Base-by-base conservation (phyloP, 2,329 filamentous ascomycete species). In the Nemania sp. region DNA sequence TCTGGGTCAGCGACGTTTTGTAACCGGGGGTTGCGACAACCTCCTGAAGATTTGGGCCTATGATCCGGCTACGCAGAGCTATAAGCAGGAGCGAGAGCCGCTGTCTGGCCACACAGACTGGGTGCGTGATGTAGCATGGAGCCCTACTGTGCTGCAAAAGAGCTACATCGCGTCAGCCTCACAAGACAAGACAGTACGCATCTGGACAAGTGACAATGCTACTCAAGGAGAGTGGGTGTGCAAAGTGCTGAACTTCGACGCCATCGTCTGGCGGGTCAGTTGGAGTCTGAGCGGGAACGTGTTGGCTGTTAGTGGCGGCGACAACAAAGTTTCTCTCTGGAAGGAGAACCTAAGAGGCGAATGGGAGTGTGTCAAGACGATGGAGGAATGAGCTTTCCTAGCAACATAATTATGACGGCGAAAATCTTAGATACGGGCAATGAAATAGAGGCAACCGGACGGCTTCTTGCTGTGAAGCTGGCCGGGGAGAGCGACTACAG, bases 211-310 rank as follows among this genome's bases (percentile, higher is more conserved):
- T 29, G 89, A 92, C 70, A 79, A 84, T 25, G 80, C 83, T 60
- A 85, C 82, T 72, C 80, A 86, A 15, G 85, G 84, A 21, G 87
- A 91, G 71, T 99, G 95, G 95, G 87, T 88, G 60, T 88, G 86
- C 77, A 95, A 96, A 76, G 87, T 90, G 42, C 83, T 99, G 66
- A 87, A 89, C 71, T 96, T 99, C 69, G 94, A 97, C 63, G 87
- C 90, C 4, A 89, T 93, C 48, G 85, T 97, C 60, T 99, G 95
- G 95, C 88, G 95, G 57, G 95, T 97, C 47, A 97, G 92, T 82
- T 99, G 95, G 95, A 97, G 92, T 70, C 81, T 98, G 73, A 97
- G 92, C 76, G 95, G 95, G 54, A 99, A 99, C 75, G 93, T 98
- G 18, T 82, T 99, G 70, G 95, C 95, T 10, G 92, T 97, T 64